Evolutionary conservation across 768 basidiomycete species (phyloP), one percentile per base, ranked within the genome.

Genomic region (Russula lepida): DNA sequence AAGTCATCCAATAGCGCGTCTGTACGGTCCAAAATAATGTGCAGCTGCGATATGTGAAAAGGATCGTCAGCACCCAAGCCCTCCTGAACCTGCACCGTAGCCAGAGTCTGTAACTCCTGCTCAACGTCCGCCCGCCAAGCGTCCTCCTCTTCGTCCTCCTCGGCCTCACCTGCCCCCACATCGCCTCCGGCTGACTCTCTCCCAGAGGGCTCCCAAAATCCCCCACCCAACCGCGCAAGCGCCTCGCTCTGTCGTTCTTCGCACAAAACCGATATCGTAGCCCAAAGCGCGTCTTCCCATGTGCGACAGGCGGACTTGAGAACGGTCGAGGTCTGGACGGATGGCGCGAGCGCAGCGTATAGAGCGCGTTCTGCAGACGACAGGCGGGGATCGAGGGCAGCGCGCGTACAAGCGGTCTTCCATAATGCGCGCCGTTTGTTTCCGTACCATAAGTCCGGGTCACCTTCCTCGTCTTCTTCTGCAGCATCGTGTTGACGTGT

Each of bases 281-380:
- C 92, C 97, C 97, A 99, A 0, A 98, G 77, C 69, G 95, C 87
- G 69, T 99, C 97, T 68, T 95, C 90, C 95, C 95, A 98, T 23
- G 89, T 88, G 35, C 85, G 75, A 68, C 92, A 95, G 3, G 88
- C 83, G 0, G 84, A 79, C 64, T 88, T 84, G 35, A 92, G 80
- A 33, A 86, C 72, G 23, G 72, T 74, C 0, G 83, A 79, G 1
- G 88, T 89, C 71, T 80, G 85, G 49, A 78, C 81, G 13, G 79
- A 87, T 33, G 85, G 95, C 28, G 79, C 85, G 8, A 99, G 81
- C 0, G 93, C 85, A 0, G 94, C 95, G 66, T 93, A 95, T 0
- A 98, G 76, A 1, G 85, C 80, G n/a, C 93, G 86, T 71, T 98
- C 93, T 41, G 84, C 77, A 15, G 58, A n/a, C 53, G 55, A 48